Evolutionary conservation across 202 grass and related monocot genomes (phyloP).

Genomic region (Eragrostis tef): DNA sequence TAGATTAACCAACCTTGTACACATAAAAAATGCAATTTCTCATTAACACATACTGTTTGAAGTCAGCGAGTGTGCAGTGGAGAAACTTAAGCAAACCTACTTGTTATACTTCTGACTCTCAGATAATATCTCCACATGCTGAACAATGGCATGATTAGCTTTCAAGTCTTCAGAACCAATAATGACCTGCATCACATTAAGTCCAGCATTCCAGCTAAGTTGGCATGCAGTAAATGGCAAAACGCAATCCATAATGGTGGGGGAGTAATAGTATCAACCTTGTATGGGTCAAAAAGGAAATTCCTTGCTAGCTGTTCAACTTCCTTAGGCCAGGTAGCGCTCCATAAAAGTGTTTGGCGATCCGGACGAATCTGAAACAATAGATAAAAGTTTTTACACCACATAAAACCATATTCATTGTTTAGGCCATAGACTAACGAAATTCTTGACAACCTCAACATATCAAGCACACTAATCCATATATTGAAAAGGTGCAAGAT

Average conservation of each 20-base stretch:
- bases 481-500: conserved; percentile 37
- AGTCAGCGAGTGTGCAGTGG: conserved; percentile 16
- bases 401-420: background rate
- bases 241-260: conserved; percentile 30
- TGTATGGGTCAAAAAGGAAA: conserved; percentile 88
- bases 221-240: conserved; percentile 43
- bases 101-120: conserved; percentile 99
- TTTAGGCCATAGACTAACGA: conserved; percentile 9
- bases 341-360: conserved; percentile 91
- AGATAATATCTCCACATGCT: conserved; percentile 92
- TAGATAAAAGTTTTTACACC: conserved; percentile 34
- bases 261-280: conserved; percentile 50
- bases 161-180: conserved; percentile 95
- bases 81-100: conserved; percentile 57
- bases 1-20: conserved; percentile 85
- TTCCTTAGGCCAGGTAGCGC: conserved; percentile 98
- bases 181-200: conserved; percentile 62
- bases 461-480: conserved; percentile 23
- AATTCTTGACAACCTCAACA: background rate
- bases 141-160: conserved; percentile 96
- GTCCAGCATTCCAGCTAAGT: conserved; percentile 27
- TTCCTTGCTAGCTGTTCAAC: conserved; percentile 86
- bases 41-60: conserved; percentile 22
- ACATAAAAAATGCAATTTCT: conserved; percentile 32
- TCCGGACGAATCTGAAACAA: conserved; percentile 88